Base-by-base conservation (phyloP, 108 stramenopile species). In the Seminavis robusta region DNA sequence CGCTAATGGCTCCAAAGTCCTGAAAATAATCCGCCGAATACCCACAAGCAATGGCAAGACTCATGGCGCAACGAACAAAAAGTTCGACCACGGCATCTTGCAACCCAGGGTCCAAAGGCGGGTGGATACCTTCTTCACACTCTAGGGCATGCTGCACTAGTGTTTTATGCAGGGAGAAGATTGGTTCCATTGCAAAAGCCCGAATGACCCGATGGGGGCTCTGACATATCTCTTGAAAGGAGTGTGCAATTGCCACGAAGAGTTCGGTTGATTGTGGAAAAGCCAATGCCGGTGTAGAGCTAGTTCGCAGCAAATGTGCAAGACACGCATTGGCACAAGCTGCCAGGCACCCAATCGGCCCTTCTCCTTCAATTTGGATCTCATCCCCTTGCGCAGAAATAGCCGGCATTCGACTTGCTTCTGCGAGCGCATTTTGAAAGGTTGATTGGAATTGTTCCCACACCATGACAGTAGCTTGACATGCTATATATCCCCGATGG, bases 11-110 rank as follows among this genome's bases (percentile, higher is more conserved):
- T 17, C 53, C 38, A 15, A 88, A 33, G 42, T 83, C 55, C 33
- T 58, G 59, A 48, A 92, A 92, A 41, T 89, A 92, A 45, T 49
- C 68, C 1, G 25, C 2, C n/a, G 91, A 85, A 56, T 92, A 92
- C 3, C 65, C 64, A 54, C 87, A 92, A 7, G 58, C 51, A 13
- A 24, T 23, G 17, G 91, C 80, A 20, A 92, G 69, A 24, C 52
- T 62, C 67, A 86, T 67, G 20, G 64, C 50, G 43, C 78, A 80
- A 38, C 67, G 32, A 31, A 25, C 23, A 26, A 33, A 44, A 45
- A 51, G 8, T 8, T 17, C 44, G 13, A 46, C 31, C 26, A 51
- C 13, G 13, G 13, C 13, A 9, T 37, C 36, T 13, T 37, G 11
- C 9, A 37, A 37, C 36, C 13, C 36, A 13, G 11, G 36, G 11